Conservation (phyloP, 2,329 filamentous ascomycete genomes). For the Aspergillus oerlinghausenensis region DNA sequence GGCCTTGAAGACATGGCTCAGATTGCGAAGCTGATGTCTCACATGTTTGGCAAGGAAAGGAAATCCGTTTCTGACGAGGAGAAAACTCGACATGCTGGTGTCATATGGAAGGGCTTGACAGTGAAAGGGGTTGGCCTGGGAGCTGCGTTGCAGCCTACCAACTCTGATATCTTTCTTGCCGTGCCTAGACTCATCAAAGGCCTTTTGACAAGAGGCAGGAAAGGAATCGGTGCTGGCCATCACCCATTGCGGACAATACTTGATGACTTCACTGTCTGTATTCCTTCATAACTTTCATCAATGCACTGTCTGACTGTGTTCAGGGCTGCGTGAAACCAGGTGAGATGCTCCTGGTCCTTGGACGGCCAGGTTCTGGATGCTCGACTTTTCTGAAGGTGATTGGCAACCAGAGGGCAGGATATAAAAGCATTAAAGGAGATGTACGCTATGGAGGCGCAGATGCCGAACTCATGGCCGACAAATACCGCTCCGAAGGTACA, state of each 20-base stretch:
- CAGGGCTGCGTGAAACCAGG: slow-evolving; percentile 39
- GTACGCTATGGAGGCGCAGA: slow-evolving; percentile 54
- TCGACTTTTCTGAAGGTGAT: slow-evolving; percentile 83
- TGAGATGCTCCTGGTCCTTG: slow-evolving; percentile 39
- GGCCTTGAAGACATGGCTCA: slow-evolving; percentile 28
- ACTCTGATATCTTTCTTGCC: slow-evolving; percentile 52
- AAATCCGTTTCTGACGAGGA: slow-evolving; percentile 65
- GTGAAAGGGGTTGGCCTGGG: slow-evolving; percentile 67
- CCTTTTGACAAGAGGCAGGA: slow-evolving; percentile 33
- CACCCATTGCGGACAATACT: slow-evolving; percentile 62
- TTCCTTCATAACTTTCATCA: not conserved
- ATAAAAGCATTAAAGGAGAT: slow-evolving; percentile 53
- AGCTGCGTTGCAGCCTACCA: slow-evolving; percentile 55
- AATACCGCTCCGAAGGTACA: slow-evolving; percentile 42
- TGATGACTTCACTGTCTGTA: slow-evolving; percentile 52
- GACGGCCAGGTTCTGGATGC: slow-evolving; percentile 50
- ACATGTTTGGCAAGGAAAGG: slow-evolving; percentile 64
- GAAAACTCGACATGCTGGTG: slow-evolving; percentile 63
- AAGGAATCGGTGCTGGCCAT: slow-evolving; percentile 23
- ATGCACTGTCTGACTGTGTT: not conserved
- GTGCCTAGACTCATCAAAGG: slow-evolving; percentile 46
- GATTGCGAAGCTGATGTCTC: slow-evolving; percentile 54
- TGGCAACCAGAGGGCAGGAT: slow-evolving; percentile 61
- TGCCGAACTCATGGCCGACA: slow-evolving; percentile 47
- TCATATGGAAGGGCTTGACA: slow-evolving; percentile 65